phyloP scores from a whole-genome alignment of 495 filamentous ascomycete species.

The Polyplosphaeria fusca region DNA sequence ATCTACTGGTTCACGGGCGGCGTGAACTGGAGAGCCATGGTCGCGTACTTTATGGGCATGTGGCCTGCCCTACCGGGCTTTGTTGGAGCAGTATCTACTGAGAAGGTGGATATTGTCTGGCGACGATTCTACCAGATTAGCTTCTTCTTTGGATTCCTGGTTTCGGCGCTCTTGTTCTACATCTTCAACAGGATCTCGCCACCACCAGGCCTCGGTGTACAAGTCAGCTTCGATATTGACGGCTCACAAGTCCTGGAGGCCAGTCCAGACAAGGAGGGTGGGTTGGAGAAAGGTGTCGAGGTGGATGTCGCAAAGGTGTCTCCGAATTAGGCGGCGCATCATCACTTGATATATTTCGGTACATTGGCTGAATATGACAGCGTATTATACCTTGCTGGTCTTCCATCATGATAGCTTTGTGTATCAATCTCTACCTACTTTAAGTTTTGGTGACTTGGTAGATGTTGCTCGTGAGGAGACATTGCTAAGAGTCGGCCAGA shows the following conservation, averaged over 20 bases:
- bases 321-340: too few relatives aligned
- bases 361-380: too few relatives aligned
- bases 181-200: slow-evolving; percentile 3
- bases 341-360: too few relatives aligned
- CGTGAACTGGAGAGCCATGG: slow-evolving; percentile 46
- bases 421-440: too few relatives aligned
- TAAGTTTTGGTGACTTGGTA: too few relatives aligned
- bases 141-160: slow-evolving; percentile 8
- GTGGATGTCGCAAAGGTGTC: slow-evolving; percentile 3
- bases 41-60: slow-evolving; percentile 39
- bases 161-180: slow-evolving; percentile 1
- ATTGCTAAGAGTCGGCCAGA: too few relatives aligned
- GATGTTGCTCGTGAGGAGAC: too few relatives aligned
- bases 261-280: neutral
- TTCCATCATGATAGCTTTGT: too few relatives aligned
- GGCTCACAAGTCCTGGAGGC: neutral
- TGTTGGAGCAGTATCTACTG: neutral
- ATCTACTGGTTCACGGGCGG: slow-evolving; percentile 46
- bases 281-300: slow-evolving; percentile 1
- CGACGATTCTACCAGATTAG: slow-evolving; percentile 5
- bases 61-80: slow-evolving; percentile 10
- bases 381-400: too few relatives aligned
- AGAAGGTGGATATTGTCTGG: neutral
- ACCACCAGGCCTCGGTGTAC: neutral
- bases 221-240: slow-evolving; percentile 8